phyloP scores from a whole-genome alignment of 179 eudicot genomes.

The Beta macrorhiza region DNA sequence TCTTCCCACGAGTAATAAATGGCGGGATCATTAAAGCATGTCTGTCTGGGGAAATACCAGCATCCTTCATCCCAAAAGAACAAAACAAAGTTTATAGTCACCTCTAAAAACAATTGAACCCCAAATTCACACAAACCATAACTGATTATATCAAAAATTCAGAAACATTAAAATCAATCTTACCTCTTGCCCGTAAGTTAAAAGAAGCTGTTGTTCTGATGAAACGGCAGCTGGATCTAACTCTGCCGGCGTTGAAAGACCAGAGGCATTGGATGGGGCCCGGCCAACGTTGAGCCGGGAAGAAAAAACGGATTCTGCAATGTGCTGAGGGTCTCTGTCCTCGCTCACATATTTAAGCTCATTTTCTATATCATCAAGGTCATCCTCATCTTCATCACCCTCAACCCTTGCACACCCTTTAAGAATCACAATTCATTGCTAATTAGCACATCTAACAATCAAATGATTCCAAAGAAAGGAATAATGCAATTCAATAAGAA shows the following conservation, averaged over 20 bases:
- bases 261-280: constrained; percentile 53
- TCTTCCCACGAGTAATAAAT: constrained; percentile 70
- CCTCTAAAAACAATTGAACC: neutral
- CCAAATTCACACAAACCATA: neutral
- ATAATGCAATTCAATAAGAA: neutral
- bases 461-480: neutral
- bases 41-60: constrained; percentile 72
- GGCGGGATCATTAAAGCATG: constrained; percentile 87
- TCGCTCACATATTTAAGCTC: constrained; percentile 58
- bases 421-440: neutral
- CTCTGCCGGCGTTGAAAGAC: constrained; percentile 70
- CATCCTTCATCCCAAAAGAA: constrained; percentile 50
- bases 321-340: constrained; percentile 37
- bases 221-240: constrained; percentile 54
- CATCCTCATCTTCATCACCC: constrained; percentile 94
- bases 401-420: constrained; percentile 85
- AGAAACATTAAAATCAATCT: constrained; percentile 5
- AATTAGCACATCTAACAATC: constrained; percentile 6
- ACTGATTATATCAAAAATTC: neutral
- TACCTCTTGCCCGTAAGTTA: constrained; percentile 89
- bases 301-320: constrained; percentile 53
- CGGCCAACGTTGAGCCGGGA: constrained; percentile 57
- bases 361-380: constrained; percentile 73
- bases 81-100: constrained; percentile 10
- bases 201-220: constrained; percentile 67